Conservation (phyloP, 192 early-diverging fungal genomes). For the Linnemannia zychae region DNA sequence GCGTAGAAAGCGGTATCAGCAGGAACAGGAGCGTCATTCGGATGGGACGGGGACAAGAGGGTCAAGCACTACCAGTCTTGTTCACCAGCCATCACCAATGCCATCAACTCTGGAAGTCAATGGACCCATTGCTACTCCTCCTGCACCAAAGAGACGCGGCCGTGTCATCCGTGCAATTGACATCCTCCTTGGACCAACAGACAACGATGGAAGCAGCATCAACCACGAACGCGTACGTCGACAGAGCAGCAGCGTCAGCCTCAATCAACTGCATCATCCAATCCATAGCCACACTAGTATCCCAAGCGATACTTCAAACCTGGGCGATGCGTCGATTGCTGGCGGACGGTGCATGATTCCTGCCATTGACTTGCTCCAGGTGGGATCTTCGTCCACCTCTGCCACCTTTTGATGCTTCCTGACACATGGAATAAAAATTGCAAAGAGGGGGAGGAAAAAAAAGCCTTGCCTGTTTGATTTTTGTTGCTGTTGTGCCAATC, state of each 20-base stretch:
- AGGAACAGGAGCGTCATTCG: not conserved
- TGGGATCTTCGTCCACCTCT: slow-evolving; percentile 9
- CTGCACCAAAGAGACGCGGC: not conserved
- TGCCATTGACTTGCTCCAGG: not conserved
- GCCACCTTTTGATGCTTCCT: slow-evolving; percentile 5
- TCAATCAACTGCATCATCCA: not conserved
- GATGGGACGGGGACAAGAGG: not conserved
- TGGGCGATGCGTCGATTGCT: not conserved
- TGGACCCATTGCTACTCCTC: not conserved
- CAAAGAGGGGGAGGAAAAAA: not conserved
- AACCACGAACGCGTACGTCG: not conserved
- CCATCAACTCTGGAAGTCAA: too few relatives aligned
- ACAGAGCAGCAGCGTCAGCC: not conserved
- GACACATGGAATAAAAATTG: not conserved
- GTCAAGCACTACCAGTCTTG: not conserved
- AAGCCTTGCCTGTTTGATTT: not conserved
- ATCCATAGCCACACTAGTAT: not conserved
- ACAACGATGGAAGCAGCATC: not conserved
- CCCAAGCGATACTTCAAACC: not conserved
- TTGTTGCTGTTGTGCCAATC: too few relatives aligned
- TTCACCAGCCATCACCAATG: not conserved
- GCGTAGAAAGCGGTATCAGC: not conserved
- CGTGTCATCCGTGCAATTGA: slow-evolving; percentile 24
- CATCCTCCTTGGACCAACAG: slow-evolving; percentile 23
- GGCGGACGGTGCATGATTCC: not conserved